phyloP scores from a whole-genome alignment of 2,329 filamentous ascomycete genomes.

The Stachybotrys elegans region DNA sequence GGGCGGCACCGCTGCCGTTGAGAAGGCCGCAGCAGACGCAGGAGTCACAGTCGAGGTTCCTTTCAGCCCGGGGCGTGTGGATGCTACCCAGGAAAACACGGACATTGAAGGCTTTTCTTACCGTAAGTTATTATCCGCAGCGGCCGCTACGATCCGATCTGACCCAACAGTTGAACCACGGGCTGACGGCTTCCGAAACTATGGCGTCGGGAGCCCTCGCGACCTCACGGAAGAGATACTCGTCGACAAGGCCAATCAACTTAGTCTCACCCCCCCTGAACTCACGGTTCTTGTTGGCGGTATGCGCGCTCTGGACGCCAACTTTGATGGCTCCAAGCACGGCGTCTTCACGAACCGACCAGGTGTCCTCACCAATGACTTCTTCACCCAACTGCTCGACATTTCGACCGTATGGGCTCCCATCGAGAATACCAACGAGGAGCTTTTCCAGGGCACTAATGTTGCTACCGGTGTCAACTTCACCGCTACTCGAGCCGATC shows the following conservation, averaged over 20 bases:
- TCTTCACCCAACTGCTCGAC: constrained; percentile 76
- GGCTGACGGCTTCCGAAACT: constrained; percentile 78
- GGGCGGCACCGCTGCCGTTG: constrained; percentile 64
- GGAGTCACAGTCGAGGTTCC: constrained; percentile 50
- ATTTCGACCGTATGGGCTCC: constrained; percentile 54
- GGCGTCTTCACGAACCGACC: constrained; percentile 66
- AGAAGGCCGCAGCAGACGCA: constrained; percentile 58
- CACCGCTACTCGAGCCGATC: constrained; percentile 62
- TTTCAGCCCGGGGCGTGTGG: constrained; percentile 67
- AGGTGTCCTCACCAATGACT: constrained; percentile 71
- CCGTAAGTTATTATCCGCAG: too few species aligned
- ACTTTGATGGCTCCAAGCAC: constrained; percentile 63
- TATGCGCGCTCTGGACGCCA: constrained; percentile 63
- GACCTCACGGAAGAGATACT: constrained; percentile 65
- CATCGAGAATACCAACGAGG: constrained; percentile 36
- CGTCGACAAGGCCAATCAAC: constrained; percentile 65
- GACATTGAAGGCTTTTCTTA: constrained; percentile 59
- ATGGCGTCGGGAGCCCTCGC: constrained; percentile 56
- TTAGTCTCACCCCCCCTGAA: constrained; percentile 67
- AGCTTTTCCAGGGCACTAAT: constrained; percentile 60
- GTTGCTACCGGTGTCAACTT: constrained; percentile 66
- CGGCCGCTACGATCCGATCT: too few species aligned
- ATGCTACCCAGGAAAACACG: constrained; percentile 68
- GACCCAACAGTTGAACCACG: constrained; percentile 66
- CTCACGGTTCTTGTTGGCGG: constrained; percentile 67